These are phyloP conservation scores for Viola pubescens DNA, from an alignment of 441 rosid species.

Conservation along the genomic window DNA sequence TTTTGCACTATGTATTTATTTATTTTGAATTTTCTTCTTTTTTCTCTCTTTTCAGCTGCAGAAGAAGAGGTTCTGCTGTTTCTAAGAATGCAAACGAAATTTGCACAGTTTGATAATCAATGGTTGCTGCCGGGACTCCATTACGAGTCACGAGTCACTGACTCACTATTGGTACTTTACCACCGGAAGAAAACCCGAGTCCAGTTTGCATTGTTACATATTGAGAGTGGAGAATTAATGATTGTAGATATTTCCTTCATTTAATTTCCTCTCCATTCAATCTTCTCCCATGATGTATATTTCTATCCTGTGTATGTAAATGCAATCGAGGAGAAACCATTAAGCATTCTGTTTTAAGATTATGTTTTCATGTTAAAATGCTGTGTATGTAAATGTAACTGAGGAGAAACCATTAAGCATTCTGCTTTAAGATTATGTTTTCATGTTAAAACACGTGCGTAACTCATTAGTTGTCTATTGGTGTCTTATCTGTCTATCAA, in stretches of 20 bases:
- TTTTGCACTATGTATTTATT: background rate
- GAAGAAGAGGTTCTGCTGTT: conserved; percentile 81
- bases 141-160: no score
- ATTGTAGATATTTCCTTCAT: background rate
- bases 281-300: background rate
- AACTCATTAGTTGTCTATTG: no score
- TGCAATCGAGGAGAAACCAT: conserved; percentile 12
- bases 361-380: no score
- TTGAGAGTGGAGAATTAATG: conserved; percentile 4
- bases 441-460: no score
- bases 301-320: conserved; percentile 1
- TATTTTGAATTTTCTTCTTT: background rate
- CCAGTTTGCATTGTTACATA: conserved; percentile 6
- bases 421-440: no score
- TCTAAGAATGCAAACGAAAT: conserved; percentile 22
- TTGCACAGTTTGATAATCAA: background rate
- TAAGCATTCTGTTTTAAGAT: no score
- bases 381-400: no score
- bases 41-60: conserved; percentile 24
- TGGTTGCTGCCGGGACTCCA: background rate
- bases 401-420: no score
- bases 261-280: background rate
- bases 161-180: no score
- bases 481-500: no score
- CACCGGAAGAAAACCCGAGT: background rate